A percentile compares a stretch with the other conserved stretches of the same genome.
Conservation (phyloP, 768 basidiomycete genomes). For the Nevesoporus exiguus region DNA sequence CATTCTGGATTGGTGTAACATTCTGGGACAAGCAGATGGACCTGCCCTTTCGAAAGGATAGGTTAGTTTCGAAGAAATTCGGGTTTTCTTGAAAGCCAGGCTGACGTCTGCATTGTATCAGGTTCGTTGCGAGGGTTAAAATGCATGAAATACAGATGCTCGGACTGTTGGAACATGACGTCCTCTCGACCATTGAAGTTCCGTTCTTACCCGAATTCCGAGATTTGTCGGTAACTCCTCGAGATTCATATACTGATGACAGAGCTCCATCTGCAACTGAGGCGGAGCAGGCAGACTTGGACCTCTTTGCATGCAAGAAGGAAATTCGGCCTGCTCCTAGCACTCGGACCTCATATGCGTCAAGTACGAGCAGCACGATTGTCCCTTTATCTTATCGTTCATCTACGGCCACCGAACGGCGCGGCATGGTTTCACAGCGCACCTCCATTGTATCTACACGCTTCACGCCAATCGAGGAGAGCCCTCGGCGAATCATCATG, state of each 20-base stretch:
- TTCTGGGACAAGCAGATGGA: conserved; percentile 91
- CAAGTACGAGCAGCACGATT: conserved; percentile 38
- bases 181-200: conserved; percentile 84
- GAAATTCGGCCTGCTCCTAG: conserved; percentile 32
- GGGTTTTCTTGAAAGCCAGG: neutral
- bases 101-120: conserved; percentile 29
- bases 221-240: conserved; percentile 31
- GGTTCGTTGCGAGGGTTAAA: conserved; percentile 91
- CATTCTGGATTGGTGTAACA: conserved; percentile 77
- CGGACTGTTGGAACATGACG: conserved; percentile 86
- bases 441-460: conserved; percentile 44
- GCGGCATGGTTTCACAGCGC: conserved; percentile 41
- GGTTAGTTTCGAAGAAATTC: conserved; percentile 40
- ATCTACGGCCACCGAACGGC: conserved; percentile 36
- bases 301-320: conserved; percentile 56
- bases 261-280: conserved; percentile 45
- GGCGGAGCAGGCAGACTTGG: conserved; percentile 71
- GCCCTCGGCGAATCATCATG: conserved; percentile 47
- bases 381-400: conserved; percentile 36
- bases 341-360: conserved; percentile 39
- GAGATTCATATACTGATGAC: conserved; percentile 35
- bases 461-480: conserved; percentile 71
- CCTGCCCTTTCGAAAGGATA: conserved; percentile 73
- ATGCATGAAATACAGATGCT: conserved; percentile 98
- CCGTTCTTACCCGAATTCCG: conserved; percentile 61